Evolutionary conservation across 306 rosid genomes (phyloP).

Genomic region (Purshia tridentata): DNA sequence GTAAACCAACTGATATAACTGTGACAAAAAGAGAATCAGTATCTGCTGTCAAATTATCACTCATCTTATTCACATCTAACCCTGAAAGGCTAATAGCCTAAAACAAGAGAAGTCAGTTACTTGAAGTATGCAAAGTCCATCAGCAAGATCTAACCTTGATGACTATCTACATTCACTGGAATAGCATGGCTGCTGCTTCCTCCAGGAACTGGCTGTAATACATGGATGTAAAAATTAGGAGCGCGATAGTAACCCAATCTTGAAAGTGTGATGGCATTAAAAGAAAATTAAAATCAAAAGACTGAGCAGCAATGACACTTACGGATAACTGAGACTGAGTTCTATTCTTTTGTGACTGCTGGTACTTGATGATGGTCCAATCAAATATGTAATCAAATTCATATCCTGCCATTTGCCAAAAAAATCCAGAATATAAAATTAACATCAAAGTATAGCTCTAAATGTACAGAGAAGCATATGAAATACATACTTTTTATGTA

Average conservation of each 20-base stretch:
- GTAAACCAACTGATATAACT: conserved; percentile 5
- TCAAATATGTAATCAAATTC: conserved; percentile 85
- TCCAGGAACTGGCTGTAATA: conserved; percentile 55
- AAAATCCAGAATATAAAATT: conserved; percentile 6
- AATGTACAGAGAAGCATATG: neutral
- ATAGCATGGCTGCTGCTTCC: conserved; percentile 55
- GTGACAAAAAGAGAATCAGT: neutral
- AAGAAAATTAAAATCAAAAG: neutral
- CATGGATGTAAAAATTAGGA: conserved; percentile 34
- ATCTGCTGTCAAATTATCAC: neutral
- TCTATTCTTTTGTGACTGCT: conserved; percentile 79
- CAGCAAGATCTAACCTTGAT: conserved; percentile 52
- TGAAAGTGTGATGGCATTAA: conserved; percentile 8
- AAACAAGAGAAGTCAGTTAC: neutral
- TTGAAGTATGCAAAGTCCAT: conserved; percentile 1
- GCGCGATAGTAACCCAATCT: conserved; percentile 11
- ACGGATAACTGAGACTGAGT: conserved; percentile 55
- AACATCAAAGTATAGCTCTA: neutral
- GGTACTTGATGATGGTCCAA: conserved; percentile 86
- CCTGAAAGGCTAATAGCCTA: neutral
- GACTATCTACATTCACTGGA: conserved; percentile 53
- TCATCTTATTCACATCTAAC: neutral
- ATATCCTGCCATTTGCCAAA: conserved; percentile 54
- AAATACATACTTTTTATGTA: neutral
- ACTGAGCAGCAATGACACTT: conserved; percentile 37